Percentiles rank a stretch among this genome's conserved stretches.
These are phyloP conservation scores for Sarocladium brachiariae DNA, from an alignment of 2,329 filamentous ascomycete genomes.

Conservation along the genomic window DNA sequence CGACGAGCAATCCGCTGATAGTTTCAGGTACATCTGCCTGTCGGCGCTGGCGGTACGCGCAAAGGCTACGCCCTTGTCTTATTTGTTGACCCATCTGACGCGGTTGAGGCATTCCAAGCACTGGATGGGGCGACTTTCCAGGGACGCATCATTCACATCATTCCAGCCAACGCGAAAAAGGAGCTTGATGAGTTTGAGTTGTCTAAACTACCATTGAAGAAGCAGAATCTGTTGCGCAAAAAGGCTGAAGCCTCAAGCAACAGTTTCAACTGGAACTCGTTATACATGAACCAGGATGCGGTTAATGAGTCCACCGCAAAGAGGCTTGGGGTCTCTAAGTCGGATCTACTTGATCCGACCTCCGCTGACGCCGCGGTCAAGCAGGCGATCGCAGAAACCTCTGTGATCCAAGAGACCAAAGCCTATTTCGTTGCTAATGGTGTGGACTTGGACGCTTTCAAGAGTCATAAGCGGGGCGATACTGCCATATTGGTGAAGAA, in stretches of 20 bases:
- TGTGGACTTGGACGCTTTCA: constrained; percentile 88
- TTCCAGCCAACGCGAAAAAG: constrained; percentile 77
- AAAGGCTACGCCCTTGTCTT: constrained; percentile 91
- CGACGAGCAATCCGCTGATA: constrained; percentile 15
- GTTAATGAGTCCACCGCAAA: constrained; percentile 85
- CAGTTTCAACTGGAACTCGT: constrained; percentile 95
- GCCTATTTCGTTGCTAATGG: constrained; percentile 82
- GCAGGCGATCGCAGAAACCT: constrained; percentile 93
- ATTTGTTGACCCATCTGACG: constrained; percentile 64
- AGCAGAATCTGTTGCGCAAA: constrained; percentile 83
- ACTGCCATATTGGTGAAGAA: constrained; percentile 90
- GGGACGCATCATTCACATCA: constrained; percentile 83
- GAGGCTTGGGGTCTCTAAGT: constrained; percentile 82
- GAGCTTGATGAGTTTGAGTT: constrained; percentile 84
- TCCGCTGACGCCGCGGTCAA: constrained; percentile 91
- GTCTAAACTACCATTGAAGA: constrained; percentile 87
- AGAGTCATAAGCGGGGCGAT: constrained; percentile 75
- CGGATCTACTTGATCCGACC: constrained; percentile 89
- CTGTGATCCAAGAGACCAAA: constrained; percentile 94
- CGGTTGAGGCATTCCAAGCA: constrained; percentile 69
- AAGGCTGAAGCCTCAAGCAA: constrained; percentile 72
- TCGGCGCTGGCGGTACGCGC: constrained; percentile 63
- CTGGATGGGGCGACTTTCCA: constrained; percentile 85
- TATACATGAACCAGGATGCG: constrained; percentile 97
- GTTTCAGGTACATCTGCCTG: constrained; percentile 74